Conservation (phyloP, 495 filamentous ascomycete genomes). For the Platismatia glauca region DNA sequence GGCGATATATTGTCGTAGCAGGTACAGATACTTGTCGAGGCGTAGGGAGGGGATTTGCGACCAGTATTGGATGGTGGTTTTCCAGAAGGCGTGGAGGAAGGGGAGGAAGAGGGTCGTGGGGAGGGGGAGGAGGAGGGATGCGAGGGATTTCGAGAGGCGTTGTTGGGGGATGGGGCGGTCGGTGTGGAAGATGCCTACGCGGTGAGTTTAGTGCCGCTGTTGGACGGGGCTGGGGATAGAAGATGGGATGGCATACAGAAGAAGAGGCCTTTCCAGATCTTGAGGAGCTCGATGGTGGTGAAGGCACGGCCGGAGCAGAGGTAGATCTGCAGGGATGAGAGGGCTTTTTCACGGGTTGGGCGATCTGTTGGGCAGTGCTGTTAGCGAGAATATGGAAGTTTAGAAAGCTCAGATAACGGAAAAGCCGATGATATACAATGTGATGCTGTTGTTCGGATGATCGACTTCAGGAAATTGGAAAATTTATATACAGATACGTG, state of each 20-base stretch:
- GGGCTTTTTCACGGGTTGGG: slow-evolving; percentile 69
- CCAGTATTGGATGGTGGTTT: slow-evolving; percentile 77
- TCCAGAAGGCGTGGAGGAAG: slow-evolving; percentile 78
- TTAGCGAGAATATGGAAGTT: neutral
- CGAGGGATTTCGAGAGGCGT: slow-evolving; percentile 67
- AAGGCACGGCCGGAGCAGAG: slow-evolving; percentile 60
- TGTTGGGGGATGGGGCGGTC: slow-evolving; percentile 84
- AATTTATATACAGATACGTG: neutral
- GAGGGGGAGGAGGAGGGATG: slow-evolving; percentile 60
- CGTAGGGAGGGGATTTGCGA: slow-evolving; percentile 71
- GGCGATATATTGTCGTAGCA: slow-evolving; percentile 69
- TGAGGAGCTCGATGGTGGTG: slow-evolving; percentile 66
- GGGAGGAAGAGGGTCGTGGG: slow-evolving; percentile 54
- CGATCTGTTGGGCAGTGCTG: slow-evolving; percentile 48
- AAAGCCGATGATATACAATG: neutral
- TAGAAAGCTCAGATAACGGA: neutral
- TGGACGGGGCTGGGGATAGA: neutral
- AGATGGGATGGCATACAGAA: slow-evolving; percentile 51
- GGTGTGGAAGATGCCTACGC: slow-evolving; percentile 75
- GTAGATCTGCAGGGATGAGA: slow-evolving; percentile 70
- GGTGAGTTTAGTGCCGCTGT: neutral
- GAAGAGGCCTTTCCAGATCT: slow-evolving; percentile 95
- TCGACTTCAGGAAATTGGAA: neutral
- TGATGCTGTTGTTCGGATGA: neutral
- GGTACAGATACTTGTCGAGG: slow-evolving; percentile 85